These are phyloP conservation scores for Aspergillus nanangensis DNA, from an alignment of 495 filamentous ascomycete genomes.

Conservation along the genomic window DNA sequence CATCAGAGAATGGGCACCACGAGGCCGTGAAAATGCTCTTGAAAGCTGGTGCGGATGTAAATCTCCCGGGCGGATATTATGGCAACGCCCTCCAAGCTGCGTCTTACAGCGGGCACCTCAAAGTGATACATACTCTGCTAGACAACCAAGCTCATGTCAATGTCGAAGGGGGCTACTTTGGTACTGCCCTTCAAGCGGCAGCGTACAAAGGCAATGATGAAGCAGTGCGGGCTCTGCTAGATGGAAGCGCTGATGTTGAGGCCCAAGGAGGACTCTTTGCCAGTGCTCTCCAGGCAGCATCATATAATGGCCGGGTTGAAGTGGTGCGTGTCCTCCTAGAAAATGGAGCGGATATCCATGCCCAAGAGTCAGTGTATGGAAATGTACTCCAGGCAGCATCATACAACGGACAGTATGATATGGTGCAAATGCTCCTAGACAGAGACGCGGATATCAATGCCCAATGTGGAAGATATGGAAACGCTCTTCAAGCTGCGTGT, in stretches of 20 bases:
- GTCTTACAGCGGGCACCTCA: not conserved
- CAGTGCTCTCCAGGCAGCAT: constrained; percentile 20
- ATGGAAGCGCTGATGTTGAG: constrained; percentile 15
- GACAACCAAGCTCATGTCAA: constrained; percentile 20
- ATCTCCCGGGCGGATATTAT: constrained; percentile 8
- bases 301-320: not conserved
- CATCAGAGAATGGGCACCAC: constrained; percentile 4
- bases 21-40: constrained; percentile 15
- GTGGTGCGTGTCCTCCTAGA: constrained; percentile 11
- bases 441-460: constrained; percentile 9
- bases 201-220: constrained; percentile 6
- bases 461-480: constrained; percentile 8
- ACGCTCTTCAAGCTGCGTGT: constrained; percentile 15
- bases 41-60: constrained; percentile 5
- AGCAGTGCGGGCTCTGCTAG: constrained; percentile 14
- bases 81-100: constrained; percentile 16
- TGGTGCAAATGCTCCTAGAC: constrained; percentile 17
- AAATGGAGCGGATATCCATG: constrained; percentile 12
- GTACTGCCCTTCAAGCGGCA: constrained; percentile 17
- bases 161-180: constrained; percentile 1
- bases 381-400: constrained; percentile 16
- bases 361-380: constrained; percentile 1
- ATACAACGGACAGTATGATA: not conserved
- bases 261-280: constrained; percentile 10
- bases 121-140: constrained; percentile 17